A percentile compares a stretch with the other conserved stretches of the same genome.
Conservation (phyloP, 768 basidiomycete species). For the Serendipita sp. region DNA sequence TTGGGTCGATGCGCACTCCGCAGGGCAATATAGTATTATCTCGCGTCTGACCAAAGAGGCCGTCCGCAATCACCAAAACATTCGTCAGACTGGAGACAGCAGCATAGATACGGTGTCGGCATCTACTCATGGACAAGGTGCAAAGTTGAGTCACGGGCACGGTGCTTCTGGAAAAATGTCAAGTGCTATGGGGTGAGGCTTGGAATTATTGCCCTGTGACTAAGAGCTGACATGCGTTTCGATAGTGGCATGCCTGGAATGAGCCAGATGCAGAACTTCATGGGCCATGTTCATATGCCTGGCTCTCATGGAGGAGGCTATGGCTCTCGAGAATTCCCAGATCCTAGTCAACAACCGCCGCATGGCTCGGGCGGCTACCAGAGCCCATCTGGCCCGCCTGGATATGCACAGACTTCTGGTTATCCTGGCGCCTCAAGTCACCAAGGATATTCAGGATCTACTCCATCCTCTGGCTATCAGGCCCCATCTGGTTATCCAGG, state of each 20-base stretch:
- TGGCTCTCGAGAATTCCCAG: not conserved
- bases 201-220: not conserved
- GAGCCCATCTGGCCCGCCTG: not conserved
- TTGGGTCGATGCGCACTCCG: constrained; percentile 42
- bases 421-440: not conserved
- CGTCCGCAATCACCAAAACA: constrained; percentile 58
- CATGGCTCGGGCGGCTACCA: not conserved
- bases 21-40: constrained; percentile 32
- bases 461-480: not conserved
- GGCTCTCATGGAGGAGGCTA: not conserved
- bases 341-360: not conserved
- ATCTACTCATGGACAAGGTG: not conserved
- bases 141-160: not conserved
- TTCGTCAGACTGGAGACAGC: constrained; percentile 39
- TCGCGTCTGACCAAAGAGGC: constrained; percentile 44
- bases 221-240: not conserved
- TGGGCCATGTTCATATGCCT: not conserved
- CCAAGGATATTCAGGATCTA: not conserved
- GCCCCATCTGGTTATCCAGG: not conserved
- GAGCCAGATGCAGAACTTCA: not conserved
- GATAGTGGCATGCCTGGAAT: not conserved
- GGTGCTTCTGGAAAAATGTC: not conserved
- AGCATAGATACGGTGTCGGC: constrained; percentile 20
- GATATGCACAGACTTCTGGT: not conserved
- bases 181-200: not conserved